A percentile compares a stretch with the other conserved stretches of the same genome.
Evolutionary conservation across 345 rosid genomes (phyloP).

Genomic region (Diplotaxis tenuifolia): DNA sequence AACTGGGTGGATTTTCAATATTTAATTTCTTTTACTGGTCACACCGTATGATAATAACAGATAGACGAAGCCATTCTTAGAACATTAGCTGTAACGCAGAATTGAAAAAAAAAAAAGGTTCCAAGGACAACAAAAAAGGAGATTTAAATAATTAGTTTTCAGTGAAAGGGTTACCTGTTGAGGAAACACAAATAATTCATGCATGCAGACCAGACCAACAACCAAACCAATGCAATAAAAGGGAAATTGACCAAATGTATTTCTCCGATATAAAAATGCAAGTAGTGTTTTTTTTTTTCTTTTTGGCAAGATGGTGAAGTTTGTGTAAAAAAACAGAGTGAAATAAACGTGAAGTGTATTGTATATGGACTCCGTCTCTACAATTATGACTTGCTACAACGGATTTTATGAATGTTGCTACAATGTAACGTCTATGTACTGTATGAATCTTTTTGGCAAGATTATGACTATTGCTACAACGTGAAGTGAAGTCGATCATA

Average conservation of each 20-base stretch:
- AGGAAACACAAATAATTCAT: constrained; percentile 30
- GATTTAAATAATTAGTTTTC: neutral
- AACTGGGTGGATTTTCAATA: neutral
- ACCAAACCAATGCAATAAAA: neutral
- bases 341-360: no score
- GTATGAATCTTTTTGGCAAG: no score
- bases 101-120: neutral
- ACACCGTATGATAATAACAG: neutral
- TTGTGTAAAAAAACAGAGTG: neutral
- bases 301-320: no score
- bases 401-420: no score
- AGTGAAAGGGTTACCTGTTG: neutral
- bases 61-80: neutral
- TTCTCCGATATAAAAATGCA: no score
- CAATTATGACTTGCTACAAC: neutral
- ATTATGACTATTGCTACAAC: no score
- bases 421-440: no score
- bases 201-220: constrained; percentile 19
- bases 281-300: neutral
- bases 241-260: no score
- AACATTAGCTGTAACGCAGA: constrained; percentile 18
- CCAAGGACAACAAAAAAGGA: neutral
- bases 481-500: no score
- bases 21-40: neutral
- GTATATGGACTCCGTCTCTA: neutral